Evolutionary conservation across 768 basidiomycete genomes (phyloP).

Genomic region (Auricularia auricula-judae): DNA sequence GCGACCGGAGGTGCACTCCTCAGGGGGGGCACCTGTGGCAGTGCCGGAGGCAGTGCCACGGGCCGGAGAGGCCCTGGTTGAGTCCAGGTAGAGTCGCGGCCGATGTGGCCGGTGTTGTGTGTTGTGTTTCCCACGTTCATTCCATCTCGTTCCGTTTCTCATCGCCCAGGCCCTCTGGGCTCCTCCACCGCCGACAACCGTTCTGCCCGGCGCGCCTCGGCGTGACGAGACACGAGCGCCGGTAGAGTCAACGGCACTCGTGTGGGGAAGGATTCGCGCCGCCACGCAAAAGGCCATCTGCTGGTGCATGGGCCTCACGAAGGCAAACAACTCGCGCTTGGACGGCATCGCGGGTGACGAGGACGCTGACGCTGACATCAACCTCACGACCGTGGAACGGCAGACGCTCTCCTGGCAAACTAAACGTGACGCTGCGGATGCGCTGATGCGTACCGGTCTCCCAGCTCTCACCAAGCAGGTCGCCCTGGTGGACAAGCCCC

Average conservation of each 20-base stretch:
- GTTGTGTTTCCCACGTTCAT: background rate
- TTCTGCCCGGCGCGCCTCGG: background rate
- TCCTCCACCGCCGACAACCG: background rate
- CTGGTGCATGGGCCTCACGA: background rate
- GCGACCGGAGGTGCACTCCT: background rate
- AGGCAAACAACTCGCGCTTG: background rate
- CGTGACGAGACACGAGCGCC: background rate
- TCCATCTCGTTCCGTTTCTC: background rate
- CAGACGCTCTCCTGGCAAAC: background rate
- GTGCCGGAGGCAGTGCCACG: background rate
- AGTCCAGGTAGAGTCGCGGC: background rate
- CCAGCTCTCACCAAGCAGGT: background rate
- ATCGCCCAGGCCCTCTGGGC: too few relatives aligned
- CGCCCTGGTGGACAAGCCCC: background rate
- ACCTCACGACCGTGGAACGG: background rate
- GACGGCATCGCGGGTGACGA: background rate
- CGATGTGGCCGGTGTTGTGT: background rate
- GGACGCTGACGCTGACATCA: background rate
- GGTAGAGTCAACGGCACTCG: background rate
- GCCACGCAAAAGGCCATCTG: background rate
- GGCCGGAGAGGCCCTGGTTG: background rate
- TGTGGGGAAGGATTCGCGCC: background rate
- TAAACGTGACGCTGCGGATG: background rate
- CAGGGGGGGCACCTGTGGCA: background rate
- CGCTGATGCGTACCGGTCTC: background rate